These are phyloP conservation scores for Aspergillus flavus DNA, from an alignment of 2,329 filamentous ascomycete genomes.

Conservation along the genomic window DNA sequence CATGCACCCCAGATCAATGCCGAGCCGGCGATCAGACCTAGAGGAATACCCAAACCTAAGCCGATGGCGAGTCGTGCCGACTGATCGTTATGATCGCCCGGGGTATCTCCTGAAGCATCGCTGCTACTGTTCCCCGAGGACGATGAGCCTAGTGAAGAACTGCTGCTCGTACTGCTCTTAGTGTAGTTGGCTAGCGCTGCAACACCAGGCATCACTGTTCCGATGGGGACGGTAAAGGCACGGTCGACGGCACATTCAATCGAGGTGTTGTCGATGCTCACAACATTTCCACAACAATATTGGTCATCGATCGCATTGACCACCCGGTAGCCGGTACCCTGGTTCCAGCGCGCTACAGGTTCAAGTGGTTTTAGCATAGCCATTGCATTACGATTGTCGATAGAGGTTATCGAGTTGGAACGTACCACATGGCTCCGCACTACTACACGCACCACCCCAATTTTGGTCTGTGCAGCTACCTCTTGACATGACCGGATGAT, in stretches of 20 bases:
- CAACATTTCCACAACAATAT: slow-evolving; percentile 22
- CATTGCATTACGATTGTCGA: too few relatives aligned
- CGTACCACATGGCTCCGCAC: slow-evolving; percentile 19
- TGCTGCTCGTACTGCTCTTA: too few relatives aligned
- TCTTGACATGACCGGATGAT: slow-evolving; percentile 13
- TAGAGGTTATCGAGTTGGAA: neutral
- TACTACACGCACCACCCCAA: slow-evolving; percentile 13
- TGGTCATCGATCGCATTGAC: slow-evolving; percentile 15
- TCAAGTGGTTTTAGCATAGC: neutral
- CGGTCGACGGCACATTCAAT: slow-evolving; percentile 4
- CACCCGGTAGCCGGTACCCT: slow-evolving; percentile 11
- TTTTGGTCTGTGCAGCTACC: slow-evolving; percentile 22
- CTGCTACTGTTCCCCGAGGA: neutral
- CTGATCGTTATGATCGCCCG: neutral
- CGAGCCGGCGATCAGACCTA: slow-evolving; percentile 11
- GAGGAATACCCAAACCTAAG: slow-evolving; percentile 12
- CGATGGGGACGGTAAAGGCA: slow-evolving; percentile 13
- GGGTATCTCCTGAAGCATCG: neutral
- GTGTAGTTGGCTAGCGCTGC: slow-evolving; percentile 13
- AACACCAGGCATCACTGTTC: slow-evolving; percentile 15
- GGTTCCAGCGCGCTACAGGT: slow-evolving; percentile 9
- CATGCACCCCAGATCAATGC: slow-evolving; percentile 6
- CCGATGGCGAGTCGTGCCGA: slow-evolving; percentile 11
- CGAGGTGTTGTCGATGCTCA: slow-evolving; percentile 9
- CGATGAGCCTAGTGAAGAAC: neutral